Evolutionary conservation across 75 land plant species (phyloP).

Genomic region (Adiantum capillusveneris): DNA sequence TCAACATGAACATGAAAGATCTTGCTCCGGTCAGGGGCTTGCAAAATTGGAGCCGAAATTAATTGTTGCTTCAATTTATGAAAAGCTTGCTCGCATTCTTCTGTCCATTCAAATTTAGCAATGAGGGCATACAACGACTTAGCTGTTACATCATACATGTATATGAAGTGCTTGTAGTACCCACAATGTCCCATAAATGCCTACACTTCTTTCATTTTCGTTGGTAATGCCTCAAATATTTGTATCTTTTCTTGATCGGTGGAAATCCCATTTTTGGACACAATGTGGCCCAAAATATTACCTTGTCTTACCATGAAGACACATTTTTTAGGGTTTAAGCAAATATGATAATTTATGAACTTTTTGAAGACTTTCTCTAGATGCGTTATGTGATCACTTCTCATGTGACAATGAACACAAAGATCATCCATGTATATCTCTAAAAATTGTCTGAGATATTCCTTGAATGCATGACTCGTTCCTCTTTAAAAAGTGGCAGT

Average conservation of each 20-base stretch:
- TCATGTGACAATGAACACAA: not conserved
- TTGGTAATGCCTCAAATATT: not conserved
- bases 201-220: not conserved
- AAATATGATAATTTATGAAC: not conserved
- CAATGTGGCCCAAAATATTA: slow-evolving; percentile 6
- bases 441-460: not conserved
- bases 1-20: no score
- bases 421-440: slow-evolving; percentile 5
- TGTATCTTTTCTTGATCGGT: not conserved
- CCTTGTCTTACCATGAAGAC: not conserved
- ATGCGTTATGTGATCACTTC: no score
- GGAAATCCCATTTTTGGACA: slow-evolving; percentile 1
- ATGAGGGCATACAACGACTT: not conserved
- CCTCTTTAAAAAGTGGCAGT: slow-evolving; percentile 2
- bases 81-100: no score
- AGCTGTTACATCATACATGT: not conserved
- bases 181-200: not conserved
- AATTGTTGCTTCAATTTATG: no score
- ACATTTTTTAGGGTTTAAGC: slow-evolving; percentile 7
- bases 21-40: no score
- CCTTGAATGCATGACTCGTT: not conserved
- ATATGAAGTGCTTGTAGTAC: slow-evolving; percentile 2
- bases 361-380: not conserved
- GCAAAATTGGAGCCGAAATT: no score
- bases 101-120: no score